phyloP scores from a whole-genome alignment of 495 filamentous ascomycete species.

The Neurospora pannonica region DNA sequence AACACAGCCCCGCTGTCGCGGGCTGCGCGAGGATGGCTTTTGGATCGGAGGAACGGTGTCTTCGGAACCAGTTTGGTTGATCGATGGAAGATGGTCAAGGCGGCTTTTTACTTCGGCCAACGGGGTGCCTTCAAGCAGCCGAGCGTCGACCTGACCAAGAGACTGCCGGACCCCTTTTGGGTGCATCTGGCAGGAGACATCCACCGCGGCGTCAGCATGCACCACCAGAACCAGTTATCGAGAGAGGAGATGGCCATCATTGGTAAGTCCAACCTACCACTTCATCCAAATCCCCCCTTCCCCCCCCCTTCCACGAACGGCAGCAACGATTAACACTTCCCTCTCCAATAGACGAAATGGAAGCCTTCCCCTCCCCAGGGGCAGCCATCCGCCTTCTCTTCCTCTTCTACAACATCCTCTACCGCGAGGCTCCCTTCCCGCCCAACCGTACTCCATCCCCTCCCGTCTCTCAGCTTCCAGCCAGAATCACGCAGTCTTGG shows the following conservation, averaged over 20 bases:
- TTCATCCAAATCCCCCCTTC: neutral
- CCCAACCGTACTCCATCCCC: neutral
- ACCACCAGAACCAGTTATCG: neutral
- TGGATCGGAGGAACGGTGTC: neutral
- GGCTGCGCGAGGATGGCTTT: neutral
- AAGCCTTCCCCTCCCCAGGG: neutral
- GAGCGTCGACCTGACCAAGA: neutral
- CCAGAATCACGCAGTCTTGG: neutral
- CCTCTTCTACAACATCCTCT: neutral
- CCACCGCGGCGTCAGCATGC: neutral
- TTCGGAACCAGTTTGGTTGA: neutral
- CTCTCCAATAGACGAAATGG: neutral
- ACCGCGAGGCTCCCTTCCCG: neutral
- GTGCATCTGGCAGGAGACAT: neutral
- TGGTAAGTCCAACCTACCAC: neutral
- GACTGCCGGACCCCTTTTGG: neutral
- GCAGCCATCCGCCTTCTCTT: neutral
- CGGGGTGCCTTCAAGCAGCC: neutral
- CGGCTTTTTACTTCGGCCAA: neutral
- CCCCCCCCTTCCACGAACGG: neutral
- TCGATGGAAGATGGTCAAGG: neutral
- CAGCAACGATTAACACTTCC: neutral
- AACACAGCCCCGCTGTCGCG: neutral
- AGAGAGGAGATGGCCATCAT: neutral
- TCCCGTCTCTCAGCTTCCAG: neutral